A percentile compares a stretch with the other conserved stretches of the same genome.
Conservation (phyloP, 1,139 yeast genomes). For the Pneumocystis wakefieldiae region DNA sequence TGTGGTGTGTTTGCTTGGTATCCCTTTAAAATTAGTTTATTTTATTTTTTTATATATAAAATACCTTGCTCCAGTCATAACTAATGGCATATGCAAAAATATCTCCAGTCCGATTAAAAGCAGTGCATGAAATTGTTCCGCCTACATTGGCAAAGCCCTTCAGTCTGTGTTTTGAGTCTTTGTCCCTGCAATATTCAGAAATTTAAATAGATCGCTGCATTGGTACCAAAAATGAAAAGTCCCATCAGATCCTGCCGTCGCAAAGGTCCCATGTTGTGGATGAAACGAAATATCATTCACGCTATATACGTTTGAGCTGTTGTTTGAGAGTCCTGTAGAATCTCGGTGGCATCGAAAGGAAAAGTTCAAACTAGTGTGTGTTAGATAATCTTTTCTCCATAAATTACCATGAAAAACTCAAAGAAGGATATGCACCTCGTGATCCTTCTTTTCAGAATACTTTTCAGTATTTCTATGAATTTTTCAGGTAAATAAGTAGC, state of each 20-base stretch:
- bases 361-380: constrained; percentile 36
- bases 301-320: constrained; percentile 37
- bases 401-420: not conserved
- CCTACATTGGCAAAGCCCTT: constrained; percentile 60
- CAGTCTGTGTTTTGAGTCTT: constrained; percentile 76
- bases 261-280: constrained; percentile 79
- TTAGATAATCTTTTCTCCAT: not conserved
- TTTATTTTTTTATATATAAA: not conserved
- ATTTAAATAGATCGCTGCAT: not conserved
- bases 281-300: constrained; percentile 75
- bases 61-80: constrained; percentile 75
- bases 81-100: constrained; percentile 85
- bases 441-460: not conserved
- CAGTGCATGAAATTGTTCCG: constrained; percentile 60
- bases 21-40: constrained; percentile 29
- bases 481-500: constrained; percentile 13
- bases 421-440: no score
- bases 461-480: not conserved
- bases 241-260: constrained; percentile 93
- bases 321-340: constrained; percentile 21
- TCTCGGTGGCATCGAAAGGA: constrained; percentile 88
- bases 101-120: constrained; percentile 69
- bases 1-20: constrained; percentile 61
- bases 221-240: constrained; percentile 69
- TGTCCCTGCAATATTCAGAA: constrained; percentile 33